Conservation (phyloP, 2,329 filamentous ascomycete genomes). For the Hypoxylon sp. region DNA sequence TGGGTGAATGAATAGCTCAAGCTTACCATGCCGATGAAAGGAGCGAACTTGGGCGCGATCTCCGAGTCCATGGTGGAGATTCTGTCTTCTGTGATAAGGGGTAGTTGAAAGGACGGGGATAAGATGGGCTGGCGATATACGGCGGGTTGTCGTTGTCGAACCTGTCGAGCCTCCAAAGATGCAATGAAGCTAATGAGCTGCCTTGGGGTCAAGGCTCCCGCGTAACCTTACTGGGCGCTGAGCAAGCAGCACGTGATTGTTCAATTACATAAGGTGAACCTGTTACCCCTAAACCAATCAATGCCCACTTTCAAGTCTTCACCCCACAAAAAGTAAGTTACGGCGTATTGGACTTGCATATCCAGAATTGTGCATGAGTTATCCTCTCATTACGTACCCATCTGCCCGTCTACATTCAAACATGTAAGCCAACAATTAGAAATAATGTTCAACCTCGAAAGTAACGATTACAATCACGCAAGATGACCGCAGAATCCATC, state of each 20-base stretch:
- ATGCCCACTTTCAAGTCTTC: neutral
- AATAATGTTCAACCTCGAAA: conserved; percentile 6
- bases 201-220: conserved; percentile 27
- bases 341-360: conserved; percentile 12
- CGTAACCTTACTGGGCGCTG: conserved; percentile 26
- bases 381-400: neutral
- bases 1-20: conserved; percentile 54
- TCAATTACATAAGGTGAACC: conserved; percentile 25
- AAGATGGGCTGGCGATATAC: conserved; percentile 19
- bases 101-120: neutral
- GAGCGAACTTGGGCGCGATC: conserved; percentile 83
- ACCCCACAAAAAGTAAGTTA: conserved; percentile 32
- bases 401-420: neutral
- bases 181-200: conserved; percentile 34
- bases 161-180: conserved; percentile 33
- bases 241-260: conserved; percentile 33
- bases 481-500: neutral
- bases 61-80: conserved; percentile 68
- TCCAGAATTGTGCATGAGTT: conserved; percentile 33
- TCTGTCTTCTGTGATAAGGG: neutral
- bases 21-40: conserved; percentile 89
- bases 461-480: conserved; percentile 3
- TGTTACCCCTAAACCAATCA: conserved; percentile 25
- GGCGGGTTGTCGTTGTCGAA: conserved; percentile 33
- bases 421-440: neutral